Conservation (phyloP, 345 rosid genomes). For the Hibiscus tridactylites region DNA sequence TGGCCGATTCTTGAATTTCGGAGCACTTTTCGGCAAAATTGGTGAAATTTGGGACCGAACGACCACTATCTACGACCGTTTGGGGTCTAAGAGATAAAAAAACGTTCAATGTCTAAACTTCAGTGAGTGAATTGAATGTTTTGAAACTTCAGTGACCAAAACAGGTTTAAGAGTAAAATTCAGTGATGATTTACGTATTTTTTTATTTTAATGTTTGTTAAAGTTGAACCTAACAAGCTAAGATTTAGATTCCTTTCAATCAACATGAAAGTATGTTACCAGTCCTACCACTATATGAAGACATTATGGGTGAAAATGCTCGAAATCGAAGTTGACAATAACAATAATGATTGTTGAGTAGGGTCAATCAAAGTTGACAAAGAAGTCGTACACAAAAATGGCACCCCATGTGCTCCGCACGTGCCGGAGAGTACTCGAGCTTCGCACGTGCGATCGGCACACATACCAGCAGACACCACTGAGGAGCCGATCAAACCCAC, state of each 20-base stretch:
- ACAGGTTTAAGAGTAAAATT: no score
- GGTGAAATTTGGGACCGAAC: no score
- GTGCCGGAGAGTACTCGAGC: not conserved
- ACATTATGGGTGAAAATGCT: not conserved
- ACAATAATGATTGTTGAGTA: constrained; percentile 6
- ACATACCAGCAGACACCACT: constrained; percentile 16
- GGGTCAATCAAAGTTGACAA: constrained; percentile 19
- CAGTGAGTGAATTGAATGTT: no score
- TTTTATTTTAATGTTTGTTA: not conserved
- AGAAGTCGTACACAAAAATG: not conserved
- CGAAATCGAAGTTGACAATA: constrained; percentile 8
- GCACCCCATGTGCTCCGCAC: not conserved
- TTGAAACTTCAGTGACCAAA: no score
- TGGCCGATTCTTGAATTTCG: no score
- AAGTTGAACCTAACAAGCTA: not conserved
- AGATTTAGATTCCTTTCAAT: not conserved
- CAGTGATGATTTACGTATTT: not conserved
- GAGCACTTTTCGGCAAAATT: no score
- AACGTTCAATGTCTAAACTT: no score
- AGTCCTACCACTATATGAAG: constrained; percentile 6
- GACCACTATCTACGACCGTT: no score
- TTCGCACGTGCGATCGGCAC: constrained; percentile 7
- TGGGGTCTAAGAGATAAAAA: no score
- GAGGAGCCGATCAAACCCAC: constrained; percentile 2
- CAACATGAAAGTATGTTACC: not conserved